These are phyloP conservation scores for Termitomyces eurrhizus DNA, from an alignment of 768 basidiomycete genomes.

Conservation along the genomic window DNA sequence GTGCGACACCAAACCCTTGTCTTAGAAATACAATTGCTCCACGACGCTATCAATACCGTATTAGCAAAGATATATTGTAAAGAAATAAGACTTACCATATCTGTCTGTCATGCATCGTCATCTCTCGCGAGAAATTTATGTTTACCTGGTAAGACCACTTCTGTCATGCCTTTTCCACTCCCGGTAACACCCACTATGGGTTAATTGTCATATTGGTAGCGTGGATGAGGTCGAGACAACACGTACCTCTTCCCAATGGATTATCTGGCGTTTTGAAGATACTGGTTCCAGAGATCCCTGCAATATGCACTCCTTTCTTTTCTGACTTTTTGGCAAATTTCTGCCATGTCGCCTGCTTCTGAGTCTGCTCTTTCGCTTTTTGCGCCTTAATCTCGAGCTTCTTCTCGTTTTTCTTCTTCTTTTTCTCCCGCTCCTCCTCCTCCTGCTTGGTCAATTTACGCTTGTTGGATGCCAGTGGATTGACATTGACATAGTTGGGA, in stretches of 20 bases:
- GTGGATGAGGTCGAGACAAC: conserved; percentile 15
- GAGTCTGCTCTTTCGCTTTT: conserved; percentile 84
- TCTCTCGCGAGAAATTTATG: conserved; percentile 65
- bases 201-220: conserved; percentile 15
- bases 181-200: conserved; percentile 85
- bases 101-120: conserved; percentile 33
- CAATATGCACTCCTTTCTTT: conserved; percentile 90
- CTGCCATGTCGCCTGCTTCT: conserved; percentile 87
- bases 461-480: conserved; percentile 52
- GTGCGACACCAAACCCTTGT: not conserved
- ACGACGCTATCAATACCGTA: not conserved
- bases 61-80: not conserved
- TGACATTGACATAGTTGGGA: conserved; percentile 43
- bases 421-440: conserved; percentile 83
- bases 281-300: conserved; percentile 82
- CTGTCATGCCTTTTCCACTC: conserved; percentile 87
- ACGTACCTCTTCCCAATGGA: conserved; percentile 76
- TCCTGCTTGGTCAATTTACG: conserved; percentile 76
- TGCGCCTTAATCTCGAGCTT: conserved; percentile 78
- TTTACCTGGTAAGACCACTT: conserved; percentile 60
- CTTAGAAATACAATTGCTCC: conserved; percentile 4
- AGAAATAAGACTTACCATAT: conserved; percentile 4
- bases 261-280: conserved; percentile 96
- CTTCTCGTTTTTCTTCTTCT: conserved; percentile 96
- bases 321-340: conserved; percentile 94